A percentile compares a stretch with the other conserved stretches of the same genome.
Conservation (phyloP, 768 basidiomycete species). For the Macrolepiota albuminosa region DNA sequence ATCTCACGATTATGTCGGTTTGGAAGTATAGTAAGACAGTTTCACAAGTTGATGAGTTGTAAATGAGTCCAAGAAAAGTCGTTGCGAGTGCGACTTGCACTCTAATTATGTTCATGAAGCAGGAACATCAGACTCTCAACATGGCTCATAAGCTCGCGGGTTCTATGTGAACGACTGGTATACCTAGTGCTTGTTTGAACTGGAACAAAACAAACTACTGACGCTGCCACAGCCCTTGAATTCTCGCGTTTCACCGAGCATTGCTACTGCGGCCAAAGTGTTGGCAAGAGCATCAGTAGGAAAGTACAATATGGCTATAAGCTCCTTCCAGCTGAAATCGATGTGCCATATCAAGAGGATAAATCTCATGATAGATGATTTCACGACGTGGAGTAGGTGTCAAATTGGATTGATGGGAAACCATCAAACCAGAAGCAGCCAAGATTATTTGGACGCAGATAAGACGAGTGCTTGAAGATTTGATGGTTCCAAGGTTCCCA, state of each 20-base stretch:
- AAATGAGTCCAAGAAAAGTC: background rate
- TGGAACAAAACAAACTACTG: background rate
- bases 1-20: background rate
- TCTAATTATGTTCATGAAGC: background rate
- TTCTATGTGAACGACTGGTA: background rate
- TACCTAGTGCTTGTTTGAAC: background rate
- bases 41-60: background rate
- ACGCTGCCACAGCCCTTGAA: background rate
- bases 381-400: no score
- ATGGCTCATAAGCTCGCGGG: background rate
- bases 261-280: background rate
- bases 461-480: background rate
- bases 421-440: background rate
- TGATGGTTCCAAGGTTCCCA: background rate
- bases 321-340: no score
- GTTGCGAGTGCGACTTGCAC: background rate
- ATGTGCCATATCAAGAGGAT: background rate
- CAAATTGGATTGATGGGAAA: background rate
- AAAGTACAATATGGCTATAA: background rate
- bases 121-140: background rate
- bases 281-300: background rate
- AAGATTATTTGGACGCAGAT: background rate
- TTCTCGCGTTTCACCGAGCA: background rate
- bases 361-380: background rate
- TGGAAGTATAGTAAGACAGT: background rate